phyloP scores from a whole-genome alignment of 2,329 filamentous ascomycete genomes.

The Fusarium papillatum region DNA sequence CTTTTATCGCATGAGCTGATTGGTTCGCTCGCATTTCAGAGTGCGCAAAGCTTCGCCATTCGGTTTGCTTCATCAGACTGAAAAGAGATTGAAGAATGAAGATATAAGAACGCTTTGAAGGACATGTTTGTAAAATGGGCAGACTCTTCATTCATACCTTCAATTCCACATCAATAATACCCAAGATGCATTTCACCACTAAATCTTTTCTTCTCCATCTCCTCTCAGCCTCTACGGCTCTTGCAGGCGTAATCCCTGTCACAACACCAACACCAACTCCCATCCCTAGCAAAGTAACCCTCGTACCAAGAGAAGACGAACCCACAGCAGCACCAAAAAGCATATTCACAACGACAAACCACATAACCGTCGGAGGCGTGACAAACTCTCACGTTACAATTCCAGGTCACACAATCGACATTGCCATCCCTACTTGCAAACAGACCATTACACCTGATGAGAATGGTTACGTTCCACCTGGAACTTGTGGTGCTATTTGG shows the following conservation, averaged over 20 bases:
- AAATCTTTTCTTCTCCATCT: constrained; percentile 31
- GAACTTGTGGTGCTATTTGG: constrained; percentile 48
- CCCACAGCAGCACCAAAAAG: constrained; percentile 21
- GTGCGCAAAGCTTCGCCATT: constrained; percentile 17
- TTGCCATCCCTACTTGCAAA: constrained; percentile 51
- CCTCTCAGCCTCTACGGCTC: constrained; percentile 10
- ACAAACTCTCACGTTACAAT: constrained; percentile 37
- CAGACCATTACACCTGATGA: constrained; percentile 50
- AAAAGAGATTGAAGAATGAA: constrained; percentile 16
- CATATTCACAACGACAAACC: constrained; percentile 46
- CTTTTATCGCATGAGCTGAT: background rate
- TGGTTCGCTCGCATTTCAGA: constrained; percentile 35
- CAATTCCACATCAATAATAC: background rate
- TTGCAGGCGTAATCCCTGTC: constrained; percentile 14
- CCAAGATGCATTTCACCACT: constrained; percentile 29
- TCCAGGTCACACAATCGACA: constrained; percentile 48
- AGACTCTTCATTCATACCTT: background rate
- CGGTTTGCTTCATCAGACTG: constrained; percentile 16
- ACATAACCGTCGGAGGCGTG: constrained; percentile 37
- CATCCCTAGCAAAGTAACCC: constrained; percentile 11
- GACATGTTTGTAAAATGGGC: background rate
- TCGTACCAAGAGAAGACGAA: constrained; percentile 10
- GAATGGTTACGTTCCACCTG: constrained; percentile 50
- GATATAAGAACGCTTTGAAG: background rate
- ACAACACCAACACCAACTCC: constrained; percentile 16